Evolutionary conservation across 2,329 filamentous ascomycete species (phyloP).

Genomic region (Ophiosphaerella korrae): DNA sequence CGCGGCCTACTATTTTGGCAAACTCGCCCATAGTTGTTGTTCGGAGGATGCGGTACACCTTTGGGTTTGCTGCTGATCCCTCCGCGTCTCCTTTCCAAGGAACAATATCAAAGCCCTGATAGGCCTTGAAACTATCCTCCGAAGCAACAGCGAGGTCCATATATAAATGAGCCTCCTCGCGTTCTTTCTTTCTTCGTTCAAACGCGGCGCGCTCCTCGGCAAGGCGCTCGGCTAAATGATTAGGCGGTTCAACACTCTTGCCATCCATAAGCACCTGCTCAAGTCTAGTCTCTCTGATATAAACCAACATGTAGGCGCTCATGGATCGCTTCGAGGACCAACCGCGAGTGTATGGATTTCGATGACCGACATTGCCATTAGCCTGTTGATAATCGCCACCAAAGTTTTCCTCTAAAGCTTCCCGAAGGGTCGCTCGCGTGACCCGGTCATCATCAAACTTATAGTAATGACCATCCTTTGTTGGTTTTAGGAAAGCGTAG

Average conservation of each 20-base stretch:
- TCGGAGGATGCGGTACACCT: conserved; percentile 73
- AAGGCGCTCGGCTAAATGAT: conserved; percentile 77
- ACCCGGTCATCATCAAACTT: conserved; percentile 97
- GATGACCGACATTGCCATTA: conserved; percentile 62
- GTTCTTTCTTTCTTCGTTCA: conserved; percentile 82
- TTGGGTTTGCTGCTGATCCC: conserved; percentile 70
- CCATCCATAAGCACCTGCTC: conserved; percentile 81
- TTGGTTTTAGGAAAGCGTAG: conserved; percentile 91
- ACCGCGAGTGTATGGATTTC: conserved; percentile 68
- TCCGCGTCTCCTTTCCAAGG: conserved; percentile 62
- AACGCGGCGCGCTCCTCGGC: conserved; percentile 79
- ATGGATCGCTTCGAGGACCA: conserved; percentile 70
- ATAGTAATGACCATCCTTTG: conserved; percentile 93
- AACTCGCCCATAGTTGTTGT: conserved; percentile 79
- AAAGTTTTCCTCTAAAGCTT: conserved; percentile 95
- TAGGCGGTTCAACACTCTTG: conserved; percentile 76
- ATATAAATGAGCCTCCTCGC: conserved; percentile 93
- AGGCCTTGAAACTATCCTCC: conserved; percentile 77
- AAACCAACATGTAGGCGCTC: conserved; percentile 99
- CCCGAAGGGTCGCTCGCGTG: conserved; percentile 87
- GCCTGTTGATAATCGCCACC: conserved; percentile 78
- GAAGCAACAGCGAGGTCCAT: conserved; percentile 83
- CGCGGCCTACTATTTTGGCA: conserved; percentile 69
- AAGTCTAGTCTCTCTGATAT: conserved; percentile 85
- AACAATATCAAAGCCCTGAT: conserved; percentile 81